Evolutionary conservation across 352 stramenopile genomes (phyloP).

Genomic region (Globisporangium ultimum): DNA sequence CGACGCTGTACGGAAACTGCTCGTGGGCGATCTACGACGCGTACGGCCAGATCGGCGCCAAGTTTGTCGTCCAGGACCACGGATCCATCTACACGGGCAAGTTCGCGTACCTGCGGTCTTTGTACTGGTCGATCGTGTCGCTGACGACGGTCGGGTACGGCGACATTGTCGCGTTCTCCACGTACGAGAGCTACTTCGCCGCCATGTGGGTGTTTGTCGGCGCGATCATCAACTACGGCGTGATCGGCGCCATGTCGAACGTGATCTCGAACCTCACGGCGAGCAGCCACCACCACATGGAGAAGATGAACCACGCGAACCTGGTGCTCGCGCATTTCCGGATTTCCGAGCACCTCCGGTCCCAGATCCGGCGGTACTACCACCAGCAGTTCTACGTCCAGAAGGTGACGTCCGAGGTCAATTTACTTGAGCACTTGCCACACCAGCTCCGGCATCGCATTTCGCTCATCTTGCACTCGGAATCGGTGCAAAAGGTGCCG

Average conservation of each 20-base stretch:
- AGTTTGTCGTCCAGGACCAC: constrained; percentile 30
- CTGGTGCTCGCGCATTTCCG: constrained; percentile 55
- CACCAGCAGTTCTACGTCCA: constrained; percentile 77
- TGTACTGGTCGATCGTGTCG: constrained; percentile 75
- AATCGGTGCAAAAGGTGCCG: constrained; percentile 56
- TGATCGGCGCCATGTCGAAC: constrained; percentile 75
- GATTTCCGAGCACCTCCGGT: constrained; percentile 53
- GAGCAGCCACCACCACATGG: constrained; percentile 47
- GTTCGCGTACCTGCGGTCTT: constrained; percentile 64
- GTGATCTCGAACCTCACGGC: constrained; percentile 73
- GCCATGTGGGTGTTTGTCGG: constrained; percentile 64
- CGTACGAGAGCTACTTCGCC: constrained; percentile 62
- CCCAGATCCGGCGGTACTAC: constrained; percentile 69
- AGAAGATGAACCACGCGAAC: constrained; percentile 72
- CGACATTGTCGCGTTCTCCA: constrained; percentile 75
- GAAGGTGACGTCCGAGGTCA: constrained; percentile 62
- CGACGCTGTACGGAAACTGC: constrained; percentile 52
- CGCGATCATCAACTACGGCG: constrained; percentile 75
- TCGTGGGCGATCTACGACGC: constrained; percentile 72
- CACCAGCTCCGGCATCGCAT: constrained; percentile 62
- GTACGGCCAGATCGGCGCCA: constrained; percentile 54
- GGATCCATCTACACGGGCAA: constrained; percentile 41
- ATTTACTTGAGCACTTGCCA: constrained; percentile 52
- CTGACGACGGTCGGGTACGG: constrained; percentile 78
- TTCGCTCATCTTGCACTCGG: constrained; percentile 63